Base-by-base conservation (phyloP, 805 yeast species). In the Pichia phayaonensis region DNA sequence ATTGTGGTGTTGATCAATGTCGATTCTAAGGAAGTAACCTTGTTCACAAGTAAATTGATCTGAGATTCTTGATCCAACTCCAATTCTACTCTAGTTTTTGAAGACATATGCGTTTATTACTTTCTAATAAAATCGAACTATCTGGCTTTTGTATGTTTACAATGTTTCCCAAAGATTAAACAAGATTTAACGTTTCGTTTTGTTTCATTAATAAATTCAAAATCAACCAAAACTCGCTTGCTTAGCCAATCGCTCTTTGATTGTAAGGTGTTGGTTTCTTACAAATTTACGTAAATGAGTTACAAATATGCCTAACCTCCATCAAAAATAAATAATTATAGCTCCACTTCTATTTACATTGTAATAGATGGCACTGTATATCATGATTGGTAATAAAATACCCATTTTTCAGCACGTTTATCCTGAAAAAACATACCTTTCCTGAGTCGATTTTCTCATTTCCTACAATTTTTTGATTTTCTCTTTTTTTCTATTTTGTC, bases 1-100 rank as follows among this genome's bases (percentile, higher is more conserved):
- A 48, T 54, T 8, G 60, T 39, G 0, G 67, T 61, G 23, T 56
- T 29, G 13, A 22, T 34, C 29, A 53, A 45, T 13, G 42, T 18
- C n/a, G 46, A 22, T 12, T 50, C 46, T 27, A 50, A 38, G 6
- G 34, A 22, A 3, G 26, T 13, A 20, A 50, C 47, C 8, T 46
- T 27, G 11, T 40, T 44, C 16, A 16, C 12, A 6, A 50, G 36
- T 23, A n/a, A 8, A 2, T 41, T 41, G 18, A 47, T 18, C 27
- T 34, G 23, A 5, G 16, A 23, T 13, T 50, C 47, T 3, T n/a
- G 12, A 18, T 44, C 44, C 23, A 36, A 27, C 10, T 21, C 40
- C 40, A 24, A 3, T 3, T 4, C 26, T 27, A n/a, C n/a, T 13
- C 31, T 12, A 8, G 8, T 15, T 16, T 22, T 34, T 22, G 39